A percentile compares a stretch with the other conserved stretches of the same genome.
These are phyloP conservation scores for Akanthomyces uredinophilus DNA, from an alignment of 2,329 filamentous ascomycete genomes.

Conservation along the genomic window DNA sequence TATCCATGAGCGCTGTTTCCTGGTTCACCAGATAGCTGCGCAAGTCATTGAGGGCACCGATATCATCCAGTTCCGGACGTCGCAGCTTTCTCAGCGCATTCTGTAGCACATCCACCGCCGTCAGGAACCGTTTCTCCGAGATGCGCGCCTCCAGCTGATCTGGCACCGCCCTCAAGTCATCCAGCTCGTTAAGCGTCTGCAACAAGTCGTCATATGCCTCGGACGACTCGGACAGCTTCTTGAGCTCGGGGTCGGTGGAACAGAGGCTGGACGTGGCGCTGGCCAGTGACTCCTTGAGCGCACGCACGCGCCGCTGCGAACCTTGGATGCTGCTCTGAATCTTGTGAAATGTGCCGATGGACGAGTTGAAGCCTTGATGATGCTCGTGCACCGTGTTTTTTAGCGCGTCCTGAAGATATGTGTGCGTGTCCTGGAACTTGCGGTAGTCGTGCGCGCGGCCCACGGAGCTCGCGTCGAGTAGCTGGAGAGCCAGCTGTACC, in stretches of 20 bases:
- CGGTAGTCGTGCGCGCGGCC: conserved; percentile 84
- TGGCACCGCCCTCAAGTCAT: conserved; percentile 82
- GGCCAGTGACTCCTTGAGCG: conserved; percentile 75
- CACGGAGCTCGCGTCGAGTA: conserved; percentile 90
- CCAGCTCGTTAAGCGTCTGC: conserved; percentile 74
- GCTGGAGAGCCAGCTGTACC: conserved; percentile 87
- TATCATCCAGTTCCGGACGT: conserved; percentile 83
- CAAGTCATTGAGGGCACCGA: conserved; percentile 82
- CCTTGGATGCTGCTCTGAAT: conserved; percentile 90
- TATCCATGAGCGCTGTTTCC: conserved; percentile 86
- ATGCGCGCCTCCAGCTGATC: conserved; percentile 92
- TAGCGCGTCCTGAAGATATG: conserved; percentile 84
- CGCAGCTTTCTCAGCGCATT: conserved; percentile 78
- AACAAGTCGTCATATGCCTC: conserved; percentile 88
- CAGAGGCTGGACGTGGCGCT: conserved; percentile 77
- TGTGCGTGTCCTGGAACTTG: conserved; percentile 77
- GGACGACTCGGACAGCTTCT: conserved; percentile 80
- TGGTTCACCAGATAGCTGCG: conserved; percentile 88
- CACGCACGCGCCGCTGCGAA: conserved; percentile 79
- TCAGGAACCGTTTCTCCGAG: conserved; percentile 91
- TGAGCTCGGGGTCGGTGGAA: conserved; percentile 82
- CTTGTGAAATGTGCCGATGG: conserved; percentile 97
- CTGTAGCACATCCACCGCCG: conserved; percentile 87
- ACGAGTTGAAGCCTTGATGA: conserved; percentile 98
- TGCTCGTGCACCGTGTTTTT: conserved; percentile 97